Evolutionary conservation across 2,329 filamentous ascomycete genomes (phyloP).

Genomic region (Golovinomyces cichoracearum): DNA sequence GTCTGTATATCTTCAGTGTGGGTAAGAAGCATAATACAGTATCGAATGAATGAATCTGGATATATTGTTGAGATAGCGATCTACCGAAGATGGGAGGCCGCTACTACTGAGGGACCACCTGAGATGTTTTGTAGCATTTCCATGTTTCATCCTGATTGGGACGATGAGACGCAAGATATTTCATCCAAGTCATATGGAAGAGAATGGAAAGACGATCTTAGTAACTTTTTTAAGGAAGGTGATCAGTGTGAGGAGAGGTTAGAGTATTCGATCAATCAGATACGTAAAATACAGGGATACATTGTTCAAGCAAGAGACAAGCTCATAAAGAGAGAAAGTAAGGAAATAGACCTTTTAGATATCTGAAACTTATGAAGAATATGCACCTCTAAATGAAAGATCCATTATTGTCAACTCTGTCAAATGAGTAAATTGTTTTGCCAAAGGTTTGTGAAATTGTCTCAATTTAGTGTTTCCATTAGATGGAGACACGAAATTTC

Average conservation of each 20-base stretch:
- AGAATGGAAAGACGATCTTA: conserved; percentile 8
- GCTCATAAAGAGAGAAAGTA: background rate
- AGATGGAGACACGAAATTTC: too few species aligned
- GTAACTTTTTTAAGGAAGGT: conserved; percentile 8
- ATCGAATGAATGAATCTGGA: conserved; percentile 6
- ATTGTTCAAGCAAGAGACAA: conserved; percentile 1
- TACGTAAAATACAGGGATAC: conserved; percentile 6
- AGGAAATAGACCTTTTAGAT: background rate
- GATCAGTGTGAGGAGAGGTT: conserved; percentile 5
- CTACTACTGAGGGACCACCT: conserved; percentile 8
- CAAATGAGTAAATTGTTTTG: too few species aligned
- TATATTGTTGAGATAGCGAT: conserved; percentile 13
- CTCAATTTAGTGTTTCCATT: too few species aligned
- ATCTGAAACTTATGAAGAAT: too few species aligned
- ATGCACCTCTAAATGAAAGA: too few species aligned
- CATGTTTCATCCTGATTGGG: conserved; percentile 13
- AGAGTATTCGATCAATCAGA: conserved; percentile 6
- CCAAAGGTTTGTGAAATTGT: too few species aligned
- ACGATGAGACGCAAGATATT: conserved; percentile 10
- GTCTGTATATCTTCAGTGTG: conserved; percentile 7
- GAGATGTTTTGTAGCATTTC: conserved; percentile 8
- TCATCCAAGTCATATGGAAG: conserved; percentile 7
- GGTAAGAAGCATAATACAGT: conserved; percentile 10
- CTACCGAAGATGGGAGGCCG: conserved; percentile 11
- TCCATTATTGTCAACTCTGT: too few species aligned